These are phyloP conservation scores for Xylaria venustula DNA, from an alignment of 495 filamentous ascomycete genomes.

Conservation along the genomic window DNA sequence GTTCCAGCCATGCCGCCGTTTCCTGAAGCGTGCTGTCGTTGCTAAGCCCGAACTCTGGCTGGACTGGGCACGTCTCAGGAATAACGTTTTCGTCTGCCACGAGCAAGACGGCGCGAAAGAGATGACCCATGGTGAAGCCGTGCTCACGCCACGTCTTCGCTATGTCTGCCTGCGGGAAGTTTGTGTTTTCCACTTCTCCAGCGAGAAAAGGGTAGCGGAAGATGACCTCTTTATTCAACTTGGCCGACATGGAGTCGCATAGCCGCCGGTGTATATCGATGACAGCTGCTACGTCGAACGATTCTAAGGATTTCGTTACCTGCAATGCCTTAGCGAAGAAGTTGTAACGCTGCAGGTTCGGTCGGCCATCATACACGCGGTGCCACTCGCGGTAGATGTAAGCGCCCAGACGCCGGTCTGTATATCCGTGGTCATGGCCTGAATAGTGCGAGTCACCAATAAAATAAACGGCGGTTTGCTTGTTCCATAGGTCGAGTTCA, in stretches of 20 bases:
- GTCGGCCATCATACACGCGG: constrained; percentile 17
- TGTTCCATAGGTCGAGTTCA: constrained; percentile 17
- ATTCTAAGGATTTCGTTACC: constrained; percentile 10
- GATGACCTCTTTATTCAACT: constrained; percentile 10
- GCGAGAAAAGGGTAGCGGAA: constrained; percentile 10
- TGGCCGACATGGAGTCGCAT: constrained; percentile 8
- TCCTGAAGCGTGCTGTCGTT: constrained; percentile 4
- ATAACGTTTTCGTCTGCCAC: constrained; percentile 21
- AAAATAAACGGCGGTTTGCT: constrained; percentile 24
- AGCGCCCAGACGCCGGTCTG: constrained; percentile 16
- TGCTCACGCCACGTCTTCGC: constrained; percentile 21
- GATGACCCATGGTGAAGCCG: constrained; percentile 20
- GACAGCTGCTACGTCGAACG: constrained; percentile 14
- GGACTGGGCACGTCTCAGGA: constrained; percentile 17
- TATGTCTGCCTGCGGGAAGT: constrained; percentile 13
- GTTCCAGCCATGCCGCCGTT: constrained; percentile 18
- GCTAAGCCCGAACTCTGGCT: constrained; percentile 11
- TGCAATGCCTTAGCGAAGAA: constrained; percentile 22
- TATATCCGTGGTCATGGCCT: constrained; percentile 17
- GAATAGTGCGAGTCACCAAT: constrained; percentile 11
- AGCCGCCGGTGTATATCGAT: constrained; percentile 15
- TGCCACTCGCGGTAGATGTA: constrained; percentile 23
- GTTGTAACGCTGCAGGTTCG: constrained; percentile 21
- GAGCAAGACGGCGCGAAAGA: constrained; percentile 21
- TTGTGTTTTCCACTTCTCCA: constrained; percentile 7